A percentile compares a stretch with the other conserved stretches of the same genome.
phyloP scores from a whole-genome alignment of 2,329 filamentous ascomycete genomes.

The Colletotrichum agaves region DNA sequence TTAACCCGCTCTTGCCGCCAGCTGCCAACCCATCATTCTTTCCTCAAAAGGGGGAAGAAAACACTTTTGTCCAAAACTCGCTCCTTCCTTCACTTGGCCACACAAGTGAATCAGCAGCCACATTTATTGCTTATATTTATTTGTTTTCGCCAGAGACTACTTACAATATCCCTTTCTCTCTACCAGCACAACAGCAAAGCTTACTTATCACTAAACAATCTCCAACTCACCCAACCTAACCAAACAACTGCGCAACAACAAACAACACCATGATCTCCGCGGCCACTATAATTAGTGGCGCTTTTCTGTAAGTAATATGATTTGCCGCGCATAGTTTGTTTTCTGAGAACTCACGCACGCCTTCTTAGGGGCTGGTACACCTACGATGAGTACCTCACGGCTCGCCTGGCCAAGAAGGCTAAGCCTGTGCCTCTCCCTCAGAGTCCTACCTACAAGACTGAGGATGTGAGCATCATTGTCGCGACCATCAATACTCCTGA shows the following conservation, averaged over 20 bases:
- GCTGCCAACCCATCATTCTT: not conserved
- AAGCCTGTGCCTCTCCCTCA: constrained; percentile 19
- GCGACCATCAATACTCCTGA: constrained; percentile 42
- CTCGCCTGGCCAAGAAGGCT: not conserved
- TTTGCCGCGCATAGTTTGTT: too few species aligned
- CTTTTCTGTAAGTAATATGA: constrained; percentile 15
- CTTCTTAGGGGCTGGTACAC: constrained; percentile 18
- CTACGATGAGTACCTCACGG: constrained; percentile 22
- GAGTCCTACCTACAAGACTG: constrained; percentile 11
- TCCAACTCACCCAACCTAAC: not conserved
- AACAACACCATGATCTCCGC: constrained; percentile 4
- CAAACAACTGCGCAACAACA: not conserved
- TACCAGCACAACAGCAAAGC: too few species aligned
- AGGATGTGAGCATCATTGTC: constrained; percentile 44
- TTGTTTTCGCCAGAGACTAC: too few species aligned
- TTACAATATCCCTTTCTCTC: too few species aligned
- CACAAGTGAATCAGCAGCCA: too few species aligned
- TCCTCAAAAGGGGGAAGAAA: not conserved
- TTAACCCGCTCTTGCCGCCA: too few species aligned
- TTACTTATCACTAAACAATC: too few species aligned
- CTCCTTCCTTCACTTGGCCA: not conserved
- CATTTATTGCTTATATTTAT: too few species aligned
- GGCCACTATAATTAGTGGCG: not conserved
- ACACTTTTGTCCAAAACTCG: not conserved
- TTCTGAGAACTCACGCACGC: not conserved